Evolutionary conservation across 2,329 filamentous ascomycete genomes (phyloP).

Genomic region (Cryphonectria nitschkei): DNA sequence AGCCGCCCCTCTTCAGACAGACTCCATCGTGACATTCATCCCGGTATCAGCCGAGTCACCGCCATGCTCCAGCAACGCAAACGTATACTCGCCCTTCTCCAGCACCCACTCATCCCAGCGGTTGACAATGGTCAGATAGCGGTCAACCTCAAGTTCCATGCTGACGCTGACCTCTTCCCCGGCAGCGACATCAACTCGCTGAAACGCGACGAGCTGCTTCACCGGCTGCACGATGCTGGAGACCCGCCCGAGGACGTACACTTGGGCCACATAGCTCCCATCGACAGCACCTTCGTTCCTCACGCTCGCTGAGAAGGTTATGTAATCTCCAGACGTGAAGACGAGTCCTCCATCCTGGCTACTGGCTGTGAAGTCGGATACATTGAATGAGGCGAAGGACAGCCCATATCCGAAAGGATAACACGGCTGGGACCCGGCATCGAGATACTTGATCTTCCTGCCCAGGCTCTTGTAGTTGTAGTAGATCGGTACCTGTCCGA

Average conservation of each 20-base stretch:
- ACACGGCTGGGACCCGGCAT: constrained; percentile 36
- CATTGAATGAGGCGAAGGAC: constrained; percentile 40
- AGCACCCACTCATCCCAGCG: constrained; percentile 47
- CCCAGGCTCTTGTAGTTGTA: constrained; percentile 42
- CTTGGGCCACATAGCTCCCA: constrained; percentile 46
- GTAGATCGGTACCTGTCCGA: constrained; percentile 41
- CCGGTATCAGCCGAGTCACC: constrained; percentile 40
- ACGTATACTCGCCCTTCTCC: constrained; percentile 47
- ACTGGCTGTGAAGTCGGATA: constrained; percentile 34
- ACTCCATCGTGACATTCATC: constrained; percentile 45
- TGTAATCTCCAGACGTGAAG: constrained; percentile 32
- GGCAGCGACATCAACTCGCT: constrained; percentile 42
- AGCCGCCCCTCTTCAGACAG: constrained; percentile 32
- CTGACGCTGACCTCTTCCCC: constrained; percentile 38
- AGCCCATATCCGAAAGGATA: constrained; percentile 43
- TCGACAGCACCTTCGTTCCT: constrained; percentile 39
- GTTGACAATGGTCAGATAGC: constrained; percentile 48
- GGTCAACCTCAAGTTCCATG: constrained; percentile 44
- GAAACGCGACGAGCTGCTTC: constrained; percentile 48
- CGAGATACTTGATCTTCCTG: constrained; percentile 37
- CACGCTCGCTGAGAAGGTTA: constrained; percentile 42
- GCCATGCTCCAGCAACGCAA: constrained; percentile 46
- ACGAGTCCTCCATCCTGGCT: not conserved
- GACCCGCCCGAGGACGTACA: constrained; percentile 46
- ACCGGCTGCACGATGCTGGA: constrained; percentile 46